Conservation (phyloP, 1,284 basidiomycete species). For the Ustilago shanxiensis region DNA sequence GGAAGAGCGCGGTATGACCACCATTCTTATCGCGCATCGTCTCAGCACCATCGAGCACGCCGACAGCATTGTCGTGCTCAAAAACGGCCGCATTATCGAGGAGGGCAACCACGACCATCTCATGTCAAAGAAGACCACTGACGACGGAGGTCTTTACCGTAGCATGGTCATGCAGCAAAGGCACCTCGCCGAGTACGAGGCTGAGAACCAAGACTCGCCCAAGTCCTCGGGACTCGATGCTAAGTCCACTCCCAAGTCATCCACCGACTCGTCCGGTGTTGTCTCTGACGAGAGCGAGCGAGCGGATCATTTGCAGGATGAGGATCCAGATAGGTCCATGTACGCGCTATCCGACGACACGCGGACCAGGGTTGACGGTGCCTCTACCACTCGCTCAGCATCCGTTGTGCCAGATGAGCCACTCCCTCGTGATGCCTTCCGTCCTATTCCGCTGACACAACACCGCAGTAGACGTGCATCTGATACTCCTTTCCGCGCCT, state of each 20-base stretch:
- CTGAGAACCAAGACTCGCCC: constrained; percentile 14
- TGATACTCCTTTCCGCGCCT: constrained; percentile 22
- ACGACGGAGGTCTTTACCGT: constrained; percentile 48
- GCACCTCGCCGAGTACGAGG: constrained; percentile 41
- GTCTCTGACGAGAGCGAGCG: constrained; percentile 11
- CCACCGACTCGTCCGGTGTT: constrained; percentile 16
- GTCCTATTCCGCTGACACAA: constrained; percentile 10
- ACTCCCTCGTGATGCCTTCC: constrained; percentile 8
- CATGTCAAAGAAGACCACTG: constrained; percentile 37
- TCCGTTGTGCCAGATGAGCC: constrained; percentile 37
- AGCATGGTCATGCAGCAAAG: constrained; percentile 65
- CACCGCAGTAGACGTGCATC: constrained; percentile 45
- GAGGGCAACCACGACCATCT: constrained; percentile 60
- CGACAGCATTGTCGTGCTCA: constrained; percentile 65
- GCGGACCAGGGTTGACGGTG: constrained; percentile 39
- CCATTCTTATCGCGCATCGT: constrained; percentile 66
- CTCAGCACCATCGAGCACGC: constrained; percentile 67
- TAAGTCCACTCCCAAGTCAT: constrained; percentile 12
- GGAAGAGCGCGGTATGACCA: constrained; percentile 65
- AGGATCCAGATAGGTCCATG: constrained; percentile 11
- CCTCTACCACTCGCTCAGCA: constrained; percentile 26
- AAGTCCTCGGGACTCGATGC: constrained; percentile 6
- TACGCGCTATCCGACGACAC: constrained; percentile 32
- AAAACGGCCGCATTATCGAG: constrained; percentile 62
- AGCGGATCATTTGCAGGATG: not conserved